Evolutionary conservation across 345 rosid species (phyloP), one percentile per base, ranked within the genome.

Genomic region (Combretum micranthum): DNA sequence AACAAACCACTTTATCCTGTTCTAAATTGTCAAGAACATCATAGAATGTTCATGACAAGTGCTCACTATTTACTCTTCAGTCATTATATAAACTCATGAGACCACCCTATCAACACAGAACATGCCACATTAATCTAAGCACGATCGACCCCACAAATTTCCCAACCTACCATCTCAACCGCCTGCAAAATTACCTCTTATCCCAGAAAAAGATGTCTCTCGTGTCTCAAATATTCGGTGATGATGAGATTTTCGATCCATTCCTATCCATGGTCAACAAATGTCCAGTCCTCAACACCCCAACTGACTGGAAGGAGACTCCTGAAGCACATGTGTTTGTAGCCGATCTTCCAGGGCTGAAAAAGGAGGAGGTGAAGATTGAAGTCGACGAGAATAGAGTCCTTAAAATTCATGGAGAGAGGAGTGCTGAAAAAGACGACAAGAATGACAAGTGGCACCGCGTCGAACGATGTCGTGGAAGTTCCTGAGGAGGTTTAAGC

Each of bases 301-400:
- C 77, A 12, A 67, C 70, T 1, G 82, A 80, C 64, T 74, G 79
- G 84, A 72, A 69, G 51, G 82, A 77, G 56, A 80, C 85, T 21
- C 80, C 73, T 1, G 70, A 74, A 13, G 73, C 80, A 43, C 82
- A 80, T 22, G 65, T 71, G 44, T 66, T 80, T 54, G 55, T 23
- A 2, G 57, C 66, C 2, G 85, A 80, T 54, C 77, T 77, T 18
- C 77, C 82, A 3, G 80, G 85, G 55, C 65, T 80, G 15, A 71
- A 60, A 59, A 80, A 80, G 47, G 82, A 77, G 20, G 76, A 74
- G 3, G 82, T 80, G 52, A 74, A 62, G 50, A 80, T 80, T 9
- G 76, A 77, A 42, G 65, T 77, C 13, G 74, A 71, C 3, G 80
- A 69, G 12, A 74, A 59, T 0, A 50, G 69, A 7, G 62, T 77